Percentiles rank a stretch among this genome's conserved stretches.
Evolutionary conservation across 2,329 filamentous ascomycete species (phyloP).

Genomic region (Penicillium griseofulvum): DNA sequence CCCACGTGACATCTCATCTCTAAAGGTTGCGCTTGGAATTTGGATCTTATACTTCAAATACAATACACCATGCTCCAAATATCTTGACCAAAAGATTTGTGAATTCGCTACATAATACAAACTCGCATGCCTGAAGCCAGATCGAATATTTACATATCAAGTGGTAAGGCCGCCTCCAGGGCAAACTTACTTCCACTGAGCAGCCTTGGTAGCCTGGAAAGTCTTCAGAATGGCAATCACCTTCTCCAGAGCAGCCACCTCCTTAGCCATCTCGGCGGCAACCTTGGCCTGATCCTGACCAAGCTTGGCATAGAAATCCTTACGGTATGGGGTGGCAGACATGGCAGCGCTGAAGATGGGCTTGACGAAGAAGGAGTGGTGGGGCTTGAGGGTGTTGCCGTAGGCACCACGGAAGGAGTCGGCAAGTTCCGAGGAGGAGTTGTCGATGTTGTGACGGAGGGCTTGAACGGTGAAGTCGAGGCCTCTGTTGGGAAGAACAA

Average conservation of each 20-base stretch:
- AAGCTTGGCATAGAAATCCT: constrained; percentile 89
- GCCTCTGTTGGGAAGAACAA: constrained; percentile 55
- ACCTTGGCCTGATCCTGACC: constrained; percentile 56
- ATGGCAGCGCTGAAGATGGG: constrained; percentile 91
- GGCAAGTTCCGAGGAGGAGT: constrained; percentile 70
- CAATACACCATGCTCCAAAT: background rate
- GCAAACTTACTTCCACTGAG: constrained; percentile 39
- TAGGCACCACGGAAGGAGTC: constrained; percentile 86
- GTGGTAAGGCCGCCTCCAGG: constrained; percentile 5
- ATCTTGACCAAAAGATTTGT: background rate
- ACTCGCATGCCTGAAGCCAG: constrained; percentile 16
- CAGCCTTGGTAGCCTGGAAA: constrained; percentile 57
- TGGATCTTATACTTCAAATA: background rate
- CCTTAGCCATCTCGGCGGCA: constrained; percentile 61
- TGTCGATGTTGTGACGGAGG: constrained; percentile 71
- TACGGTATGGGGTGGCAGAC: constrained; percentile 87
- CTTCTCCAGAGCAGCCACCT: constrained; percentile 75
- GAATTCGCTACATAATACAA: constrained; percentile 18
- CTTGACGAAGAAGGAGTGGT: constrained; percentile 87
- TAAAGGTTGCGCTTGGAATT: background rate
- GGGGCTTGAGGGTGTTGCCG: constrained; percentile 79
- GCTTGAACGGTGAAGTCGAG: constrained; percentile 91
- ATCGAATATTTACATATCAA: constrained; percentile 25
- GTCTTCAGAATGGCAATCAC: constrained; percentile 71
- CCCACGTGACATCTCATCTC: background rate